Conservation (phyloP, 805 yeast species). For the Kodamaea kakaduensis region DNA sequence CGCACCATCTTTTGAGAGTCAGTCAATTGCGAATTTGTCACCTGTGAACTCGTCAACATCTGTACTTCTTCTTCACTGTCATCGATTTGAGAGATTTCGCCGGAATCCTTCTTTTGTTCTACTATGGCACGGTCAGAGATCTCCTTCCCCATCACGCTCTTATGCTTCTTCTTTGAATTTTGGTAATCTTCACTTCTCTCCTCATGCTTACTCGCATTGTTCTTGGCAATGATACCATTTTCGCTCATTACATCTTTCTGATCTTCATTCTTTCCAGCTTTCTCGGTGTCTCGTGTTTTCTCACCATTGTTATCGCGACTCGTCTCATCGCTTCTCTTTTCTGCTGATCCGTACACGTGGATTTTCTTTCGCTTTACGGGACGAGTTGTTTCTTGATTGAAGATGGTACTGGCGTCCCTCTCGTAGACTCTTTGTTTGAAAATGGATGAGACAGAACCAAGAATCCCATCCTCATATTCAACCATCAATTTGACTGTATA, state of each 20-base stretch:
- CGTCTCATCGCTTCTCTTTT: neutral
- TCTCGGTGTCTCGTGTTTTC: too few species aligned
- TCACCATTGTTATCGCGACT: neutral
- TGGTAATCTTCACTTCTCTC: too few species aligned
- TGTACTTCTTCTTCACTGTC: slow-evolving; percentile 15
- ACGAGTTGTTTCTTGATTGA: neutral
- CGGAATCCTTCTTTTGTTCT: too few species aligned
- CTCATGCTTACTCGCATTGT: too few species aligned
- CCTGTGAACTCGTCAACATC: slow-evolving; percentile 11
- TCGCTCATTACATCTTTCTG: too few species aligned
- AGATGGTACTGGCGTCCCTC: slow-evolving; percentile 1
- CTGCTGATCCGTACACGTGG: slow-evolving; percentile 5
- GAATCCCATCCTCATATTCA: slow-evolving; percentile 8
- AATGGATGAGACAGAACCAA: slow-evolving; percentile 5
- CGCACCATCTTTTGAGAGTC: neutral
- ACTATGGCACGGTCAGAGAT: too few species aligned
- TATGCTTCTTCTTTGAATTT: too few species aligned
- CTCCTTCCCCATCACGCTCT: too few species aligned
- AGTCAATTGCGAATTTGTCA: neutral
- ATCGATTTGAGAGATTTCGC: slow-evolving; percentile 9
- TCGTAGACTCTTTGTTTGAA: neutral
- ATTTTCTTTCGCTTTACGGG: slow-evolving; percentile 6
- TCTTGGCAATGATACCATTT: too few species aligned
- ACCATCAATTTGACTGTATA: neutral
- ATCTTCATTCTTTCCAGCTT: too few species aligned